Percentiles rank a stretch among this genome's conserved stretches.
Evolutionary conservation across 73 alveolate species (phyloP).

Genomic region (Symbiodinium pilosum): DNA sequence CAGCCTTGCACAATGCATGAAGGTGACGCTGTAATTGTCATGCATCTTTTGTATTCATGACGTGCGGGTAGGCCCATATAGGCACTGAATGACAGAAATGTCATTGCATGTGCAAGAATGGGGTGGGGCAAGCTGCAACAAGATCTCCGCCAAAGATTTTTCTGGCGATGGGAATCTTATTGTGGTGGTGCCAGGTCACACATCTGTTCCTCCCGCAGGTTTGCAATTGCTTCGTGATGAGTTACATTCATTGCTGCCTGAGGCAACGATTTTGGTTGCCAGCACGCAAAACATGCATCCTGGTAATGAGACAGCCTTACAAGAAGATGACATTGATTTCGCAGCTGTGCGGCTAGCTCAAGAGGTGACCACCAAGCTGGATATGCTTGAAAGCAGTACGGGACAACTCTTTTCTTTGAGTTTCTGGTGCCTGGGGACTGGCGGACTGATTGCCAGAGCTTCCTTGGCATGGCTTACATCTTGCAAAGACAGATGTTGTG

Average conservation of each 20-base stretch:
- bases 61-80: too few relatives aligned
- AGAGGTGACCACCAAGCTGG: not conserved
- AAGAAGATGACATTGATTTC: constrained; percentile 13
- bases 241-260: not conserved
- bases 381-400: not conserved
- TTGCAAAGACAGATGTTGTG: not conserved
- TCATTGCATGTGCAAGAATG: not conserved
- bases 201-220: not conserved
- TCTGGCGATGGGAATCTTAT: not conserved
- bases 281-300: not conserved
- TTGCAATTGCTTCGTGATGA: not conserved
- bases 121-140: not conserved
- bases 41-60: too few relatives aligned
- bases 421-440: constrained; percentile 37
- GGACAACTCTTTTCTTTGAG: not conserved
- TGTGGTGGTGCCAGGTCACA: not conserved
- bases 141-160: not conserved
- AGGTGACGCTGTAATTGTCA: too few relatives aligned
- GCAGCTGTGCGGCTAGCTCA: constrained; percentile 21
- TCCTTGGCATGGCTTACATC: constrained; percentile 27
- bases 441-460: constrained; percentile 39
- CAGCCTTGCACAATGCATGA: too few relatives aligned
- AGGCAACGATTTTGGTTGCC: not conserved
- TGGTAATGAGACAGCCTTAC: not conserved
- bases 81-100: too few relatives aligned